Percentiles rank a stretch among this genome's conserved stretches.
These are phyloP conservation scores for Lachancea sp. DNA, from an alignment of 805 yeast species.

Conservation along the genomic window DNA sequence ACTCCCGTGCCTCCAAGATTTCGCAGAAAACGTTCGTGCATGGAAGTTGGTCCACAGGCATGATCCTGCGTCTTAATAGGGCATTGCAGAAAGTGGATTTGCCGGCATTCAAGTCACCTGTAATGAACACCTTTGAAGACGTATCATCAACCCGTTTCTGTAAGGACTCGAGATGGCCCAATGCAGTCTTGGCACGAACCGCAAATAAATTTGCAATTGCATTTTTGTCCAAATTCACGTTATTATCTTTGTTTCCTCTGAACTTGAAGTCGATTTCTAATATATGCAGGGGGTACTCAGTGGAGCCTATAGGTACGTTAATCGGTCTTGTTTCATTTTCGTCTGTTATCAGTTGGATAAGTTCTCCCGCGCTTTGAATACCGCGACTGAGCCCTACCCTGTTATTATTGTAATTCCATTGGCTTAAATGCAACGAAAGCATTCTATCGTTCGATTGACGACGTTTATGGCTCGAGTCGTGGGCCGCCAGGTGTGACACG, in stretches of 20 bases:
- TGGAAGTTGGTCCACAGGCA: constrained; percentile 97
- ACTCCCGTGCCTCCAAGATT: constrained; percentile 76
- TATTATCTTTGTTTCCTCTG: constrained; percentile 29
- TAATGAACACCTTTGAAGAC: constrained; percentile 86
- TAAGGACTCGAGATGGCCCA: constrained; percentile 62
- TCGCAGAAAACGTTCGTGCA: constrained; percentile 96
- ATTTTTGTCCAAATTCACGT: constrained; percentile 55
- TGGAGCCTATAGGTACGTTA: constrained; percentile 46
- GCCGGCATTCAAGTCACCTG: constrained; percentile 96
- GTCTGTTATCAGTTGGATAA: constrained; percentile 43
- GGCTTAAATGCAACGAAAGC: constrained; percentile 45
- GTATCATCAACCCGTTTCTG: constrained; percentile 85
- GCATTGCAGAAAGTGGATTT: constrained; percentile 95
- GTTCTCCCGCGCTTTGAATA: constrained; percentile 45
- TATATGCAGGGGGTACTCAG: constrained; percentile 24
- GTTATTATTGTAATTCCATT: constrained; percentile 70
- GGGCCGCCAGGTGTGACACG: constrained; percentile 13
- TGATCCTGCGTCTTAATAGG: constrained; percentile 60
- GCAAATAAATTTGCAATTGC: constrained; percentile 66
- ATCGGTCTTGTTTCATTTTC: constrained; percentile 61
- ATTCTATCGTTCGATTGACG: constrained; percentile 19
- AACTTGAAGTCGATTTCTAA: constrained; percentile 24
- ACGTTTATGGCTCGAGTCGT: constrained; percentile 7
- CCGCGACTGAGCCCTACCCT: constrained; percentile 57
- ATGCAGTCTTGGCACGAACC: constrained; percentile 56